phyloP scores from a whole-genome alignment of 2,329 filamentous ascomycete species.

The Nemania sp. region DNA sequence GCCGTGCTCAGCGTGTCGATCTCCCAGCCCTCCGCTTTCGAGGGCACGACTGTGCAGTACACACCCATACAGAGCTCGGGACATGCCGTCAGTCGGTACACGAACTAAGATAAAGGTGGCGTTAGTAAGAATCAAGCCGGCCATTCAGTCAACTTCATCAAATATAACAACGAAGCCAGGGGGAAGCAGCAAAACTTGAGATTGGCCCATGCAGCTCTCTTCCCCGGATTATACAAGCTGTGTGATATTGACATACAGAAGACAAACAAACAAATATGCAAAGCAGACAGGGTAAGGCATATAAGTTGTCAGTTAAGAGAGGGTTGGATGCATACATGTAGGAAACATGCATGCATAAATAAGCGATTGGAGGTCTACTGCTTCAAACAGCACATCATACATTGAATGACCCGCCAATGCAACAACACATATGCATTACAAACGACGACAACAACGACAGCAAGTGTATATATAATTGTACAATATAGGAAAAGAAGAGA shows the following conservation, averaged over 20 bases:
- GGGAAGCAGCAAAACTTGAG: too few species aligned
- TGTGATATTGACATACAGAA: too few species aligned
- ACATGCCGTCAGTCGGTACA: constrained; percentile 74
- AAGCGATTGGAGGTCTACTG: background rate
- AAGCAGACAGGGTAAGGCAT: too few species aligned
- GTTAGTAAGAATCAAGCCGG: too few species aligned
- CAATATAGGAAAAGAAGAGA: background rate
- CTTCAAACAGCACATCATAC: background rate
- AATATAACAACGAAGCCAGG: too few species aligned
- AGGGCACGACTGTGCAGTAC: constrained; percentile 67
- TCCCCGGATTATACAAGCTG: too few species aligned
- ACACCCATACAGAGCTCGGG: constrained; percentile 79
- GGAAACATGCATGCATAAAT: constrained; percentile 5
- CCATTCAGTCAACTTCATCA: too few species aligned
- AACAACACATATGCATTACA: background rate
- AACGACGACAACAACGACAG: too few species aligned
- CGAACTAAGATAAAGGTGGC: constrained; percentile 60
- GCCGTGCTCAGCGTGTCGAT: constrained; percentile 58
- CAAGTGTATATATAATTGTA: too few species aligned
- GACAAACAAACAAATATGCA: too few species aligned
- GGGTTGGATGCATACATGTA: background rate
- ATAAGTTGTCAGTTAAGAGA: too few species aligned
- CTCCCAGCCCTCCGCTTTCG: constrained; percentile 50
- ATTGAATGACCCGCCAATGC: background rate
- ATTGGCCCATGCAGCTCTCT: too few species aligned